A percentile compares a stretch with the other conserved stretches of the same genome.
These are phyloP conservation scores for Leccinum subtestaceum DNA, from an alignment of 768 basidiomycete genomes.

Conservation along the genomic window DNA sequence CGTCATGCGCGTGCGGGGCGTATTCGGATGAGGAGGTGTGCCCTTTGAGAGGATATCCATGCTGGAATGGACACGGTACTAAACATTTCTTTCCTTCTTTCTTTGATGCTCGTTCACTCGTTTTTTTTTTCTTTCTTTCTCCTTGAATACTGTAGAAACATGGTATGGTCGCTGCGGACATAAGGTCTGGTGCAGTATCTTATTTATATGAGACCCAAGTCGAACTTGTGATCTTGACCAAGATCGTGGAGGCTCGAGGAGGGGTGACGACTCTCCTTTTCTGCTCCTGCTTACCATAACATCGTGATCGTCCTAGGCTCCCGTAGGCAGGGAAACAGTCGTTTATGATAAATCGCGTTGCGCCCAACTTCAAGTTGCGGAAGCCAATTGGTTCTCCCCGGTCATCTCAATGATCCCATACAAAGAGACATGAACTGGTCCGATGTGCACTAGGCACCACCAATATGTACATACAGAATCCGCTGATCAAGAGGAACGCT, in stretches of 20 bases:
- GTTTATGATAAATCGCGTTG: too few relatives aligned
- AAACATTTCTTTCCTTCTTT: not conserved
- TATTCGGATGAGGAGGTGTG: not conserved
- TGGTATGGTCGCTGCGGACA: not conserved
- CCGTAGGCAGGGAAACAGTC: too few relatives aligned
- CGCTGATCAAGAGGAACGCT: not conserved
- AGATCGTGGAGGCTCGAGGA: too few relatives aligned
- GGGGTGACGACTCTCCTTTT: not conserved
- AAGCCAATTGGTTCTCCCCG: too few relatives aligned
- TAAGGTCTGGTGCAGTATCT: not conserved
- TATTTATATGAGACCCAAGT: not conserved
- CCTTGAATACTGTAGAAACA: constrained; percentile 1
- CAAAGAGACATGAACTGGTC: not conserved
- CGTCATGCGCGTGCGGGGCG: not conserved
- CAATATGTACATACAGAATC: not conserved
- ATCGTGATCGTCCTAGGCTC: not conserved
- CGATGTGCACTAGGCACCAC: too few relatives aligned
- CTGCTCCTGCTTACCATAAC: not conserved
- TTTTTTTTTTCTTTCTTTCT: not conserved
- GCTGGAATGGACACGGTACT: constrained; percentile 5
- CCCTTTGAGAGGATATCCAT: not conserved
- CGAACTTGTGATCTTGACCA: not conserved
- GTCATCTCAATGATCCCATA: too few relatives aligned
- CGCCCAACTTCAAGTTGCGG: too few relatives aligned
- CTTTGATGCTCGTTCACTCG: constrained; percentile 3